These are phyloP conservation scores for Pseudogymnoascus pannorum DNA, from an alignment of 2,329 filamentous ascomycete species.

Conservation along the genomic window DNA sequence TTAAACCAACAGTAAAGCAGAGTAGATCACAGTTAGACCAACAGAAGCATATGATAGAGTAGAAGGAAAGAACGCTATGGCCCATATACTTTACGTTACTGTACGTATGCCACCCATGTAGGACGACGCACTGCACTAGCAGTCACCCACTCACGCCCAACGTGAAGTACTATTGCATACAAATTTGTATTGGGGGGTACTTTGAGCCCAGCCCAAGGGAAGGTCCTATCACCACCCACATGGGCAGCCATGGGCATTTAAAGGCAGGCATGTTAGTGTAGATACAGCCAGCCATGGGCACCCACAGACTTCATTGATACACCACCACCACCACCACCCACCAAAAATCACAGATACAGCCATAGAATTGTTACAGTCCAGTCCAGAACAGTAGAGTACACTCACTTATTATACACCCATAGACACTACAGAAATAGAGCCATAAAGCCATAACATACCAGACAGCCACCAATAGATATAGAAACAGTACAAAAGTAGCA, in stretches of 20 bases:
- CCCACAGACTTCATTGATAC: neutral
- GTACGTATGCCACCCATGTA: neutral
- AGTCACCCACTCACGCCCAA: neutral
- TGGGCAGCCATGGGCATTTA: neutral
- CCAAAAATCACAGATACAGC: neutral
- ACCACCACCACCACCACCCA: too few relatives aligned
- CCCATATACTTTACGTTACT: too few relatives aligned
- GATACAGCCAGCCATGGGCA: neutral
- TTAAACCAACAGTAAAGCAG: neutral
- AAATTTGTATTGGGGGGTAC: neutral
- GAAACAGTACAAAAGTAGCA: too few relatives aligned
- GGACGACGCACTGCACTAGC: neutral
- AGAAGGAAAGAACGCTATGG: too few relatives aligned
- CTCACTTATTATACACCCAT: neutral
- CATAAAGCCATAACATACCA: too few relatives aligned
- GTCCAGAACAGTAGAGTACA: too few relatives aligned
- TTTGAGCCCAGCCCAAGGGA: neutral
- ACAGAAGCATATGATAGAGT: neutral
- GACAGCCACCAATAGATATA: too few relatives aligned
- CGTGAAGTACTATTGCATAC: neutral
- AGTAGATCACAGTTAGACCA: neutral
- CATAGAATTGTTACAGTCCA: too few relatives aligned
- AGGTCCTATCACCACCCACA: neutral
- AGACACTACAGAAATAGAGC: too few relatives aligned
- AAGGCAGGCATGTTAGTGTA: too few relatives aligned